Base-by-base conservation (phyloP, 2,329 filamentous ascomycete species). In the Hymenoscyphus albidus region DNA sequence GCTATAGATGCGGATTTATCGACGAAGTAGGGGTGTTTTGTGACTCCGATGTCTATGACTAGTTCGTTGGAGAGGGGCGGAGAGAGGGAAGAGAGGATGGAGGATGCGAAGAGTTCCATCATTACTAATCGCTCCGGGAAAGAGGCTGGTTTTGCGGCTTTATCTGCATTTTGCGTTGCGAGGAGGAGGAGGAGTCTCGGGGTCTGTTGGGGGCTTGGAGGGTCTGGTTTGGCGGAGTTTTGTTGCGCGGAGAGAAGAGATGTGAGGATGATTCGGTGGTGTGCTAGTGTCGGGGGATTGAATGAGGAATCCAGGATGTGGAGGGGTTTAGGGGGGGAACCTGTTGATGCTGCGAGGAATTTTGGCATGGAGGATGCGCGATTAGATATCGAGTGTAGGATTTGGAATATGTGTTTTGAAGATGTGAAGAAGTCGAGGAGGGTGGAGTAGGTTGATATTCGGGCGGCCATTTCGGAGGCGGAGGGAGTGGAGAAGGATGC, bases 21-120 rank as follows among this genome's bases (percentile, higher is more conserved):
- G 64, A 86, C 85, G 71, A 94, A 95, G 74, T 88, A 93, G 0
- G 91, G 88, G 71, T 84, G 81, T 42, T 83, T 89, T 0, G 89
- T 92, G 1, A 95, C 81, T 1, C 82, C 90, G 44, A 94, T 82
- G 69, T 93, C 90, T 35, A 78, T 65, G 1, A 62, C 75, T 0
- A 71, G 39, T 10, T 63, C 38, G n/a, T 62, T 54, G 55, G 32
- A 22, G 4, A 59, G 14, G 5, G 54, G 27, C 14, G 62, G 27
- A 9, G 35, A 35, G 16, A 16, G 58, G 18, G n/a, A 56, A 27
- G 3, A 31, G 58, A 86, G 70, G 1, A 85, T 68, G 67, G 89
- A 88, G 59, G 78, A 74, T 2, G 87, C 88, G 69, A 93, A 88
- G 0, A 84, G 76, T 27, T 85, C 82, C 88, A 94, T 93, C 81